phyloP scores from a whole-genome alignment of 2,329 filamentous ascomycete species.

The Colletotrichum sp. region DNA sequence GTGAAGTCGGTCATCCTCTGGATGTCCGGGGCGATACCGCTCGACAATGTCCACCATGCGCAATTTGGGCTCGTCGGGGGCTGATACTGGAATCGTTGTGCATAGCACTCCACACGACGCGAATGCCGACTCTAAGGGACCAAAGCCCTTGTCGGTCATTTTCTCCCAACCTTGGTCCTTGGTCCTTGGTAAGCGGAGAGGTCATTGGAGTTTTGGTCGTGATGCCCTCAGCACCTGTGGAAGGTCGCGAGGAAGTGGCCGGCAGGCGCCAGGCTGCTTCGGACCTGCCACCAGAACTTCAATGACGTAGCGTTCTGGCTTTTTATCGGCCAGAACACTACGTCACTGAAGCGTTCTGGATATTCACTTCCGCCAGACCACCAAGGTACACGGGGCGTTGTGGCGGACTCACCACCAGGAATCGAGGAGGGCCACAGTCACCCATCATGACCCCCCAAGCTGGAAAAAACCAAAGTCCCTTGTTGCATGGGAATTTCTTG shows the following conservation, averaged over 20 bases:
- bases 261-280: not conserved
- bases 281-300: no score
- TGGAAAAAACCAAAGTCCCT: no score
- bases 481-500: no score
- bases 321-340: not conserved
- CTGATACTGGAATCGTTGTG: not conserved
- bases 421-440: no score
- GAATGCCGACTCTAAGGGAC: not conserved
- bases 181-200: not conserved
- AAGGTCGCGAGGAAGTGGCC: not conserved
- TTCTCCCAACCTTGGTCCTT: not conserved
- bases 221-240: not conserved
- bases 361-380: not conserved
- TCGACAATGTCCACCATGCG: not conserved
- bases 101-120: not conserved
- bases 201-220: not conserved
- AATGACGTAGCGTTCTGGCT: not conserved
- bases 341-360: not conserved
- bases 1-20: not conserved
- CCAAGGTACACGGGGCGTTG: not conserved
- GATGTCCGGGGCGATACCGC: not conserved
- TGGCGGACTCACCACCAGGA: no score
- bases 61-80: not conserved
- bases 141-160: not conserved
- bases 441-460: no score